phyloP scores from a whole-genome alignment of 1,284 basidiomycete genomes.

The Cryptococcus hybrid region DNA sequence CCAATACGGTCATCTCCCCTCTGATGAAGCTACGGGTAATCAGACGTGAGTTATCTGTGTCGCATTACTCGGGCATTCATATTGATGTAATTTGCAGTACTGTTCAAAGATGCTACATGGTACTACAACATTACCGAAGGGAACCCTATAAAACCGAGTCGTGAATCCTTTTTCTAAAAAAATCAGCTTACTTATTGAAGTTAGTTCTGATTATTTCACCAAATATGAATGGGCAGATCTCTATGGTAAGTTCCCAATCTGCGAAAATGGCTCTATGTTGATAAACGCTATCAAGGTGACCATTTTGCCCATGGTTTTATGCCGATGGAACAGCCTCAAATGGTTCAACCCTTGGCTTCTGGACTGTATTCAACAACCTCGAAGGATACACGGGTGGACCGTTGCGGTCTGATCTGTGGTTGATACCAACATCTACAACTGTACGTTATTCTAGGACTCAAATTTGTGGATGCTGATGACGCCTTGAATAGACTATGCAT shows the following conservation, averaged over 20 bases:
- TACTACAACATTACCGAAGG: slow-evolving; percentile 20
- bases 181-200: not conserved
- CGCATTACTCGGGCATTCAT: not conserved
- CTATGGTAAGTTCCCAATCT: slow-evolving; percentile 5
- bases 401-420: slow-evolving; percentile 27
- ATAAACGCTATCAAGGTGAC: slow-evolving; percentile 9
- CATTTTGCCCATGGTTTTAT: slow-evolving; percentile 31
- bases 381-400: slow-evolving; percentile 38
- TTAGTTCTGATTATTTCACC: slow-evolving; percentile 34
- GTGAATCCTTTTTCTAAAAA: not conserved
- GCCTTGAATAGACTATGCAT: slow-evolving; percentile 7
- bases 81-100: slow-evolving; percentile 10
- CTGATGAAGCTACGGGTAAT: slow-evolving; percentile 11
- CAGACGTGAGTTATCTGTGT: not conserved
- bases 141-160: slow-evolving; percentile 9
- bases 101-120: slow-evolving; percentile 44
- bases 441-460: not conserved
- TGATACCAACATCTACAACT: slow-evolving; percentile 39
- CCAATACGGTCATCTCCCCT: slow-evolving; percentile 21
- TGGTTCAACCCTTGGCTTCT: slow-evolving; percentile 26
- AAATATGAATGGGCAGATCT: slow-evolving; percentile 32
- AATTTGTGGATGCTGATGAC: too few relatives aligned
- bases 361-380: slow-evolving; percentile 37
- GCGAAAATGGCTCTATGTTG: not conserved
- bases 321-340: slow-evolving; percentile 30